Evolutionary conservation across 2,329 filamentous ascomycete genomes (phyloP).

Genomic region (Fusarium longipes): DNA sequence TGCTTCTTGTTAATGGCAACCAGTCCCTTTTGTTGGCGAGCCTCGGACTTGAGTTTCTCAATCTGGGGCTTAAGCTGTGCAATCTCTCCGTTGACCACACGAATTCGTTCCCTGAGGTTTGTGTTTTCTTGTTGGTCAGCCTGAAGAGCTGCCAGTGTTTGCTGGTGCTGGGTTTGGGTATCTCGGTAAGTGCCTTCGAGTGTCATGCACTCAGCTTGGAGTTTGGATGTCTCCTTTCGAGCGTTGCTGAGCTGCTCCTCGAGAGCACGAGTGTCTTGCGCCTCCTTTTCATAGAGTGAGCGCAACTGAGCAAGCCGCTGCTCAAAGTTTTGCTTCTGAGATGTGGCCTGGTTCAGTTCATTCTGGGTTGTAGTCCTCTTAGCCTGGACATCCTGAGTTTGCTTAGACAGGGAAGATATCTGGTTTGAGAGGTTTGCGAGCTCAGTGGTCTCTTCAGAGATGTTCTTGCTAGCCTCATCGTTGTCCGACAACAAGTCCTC

Average conservation of each 20-base stretch:
- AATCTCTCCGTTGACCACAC: constrained; percentile 83
- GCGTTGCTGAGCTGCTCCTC: constrained; percentile 84
- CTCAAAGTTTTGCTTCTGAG: constrained; percentile 95
- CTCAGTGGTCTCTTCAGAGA: constrained; percentile 90
- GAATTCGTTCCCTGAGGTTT: constrained; percentile 87
- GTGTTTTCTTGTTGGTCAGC: constrained; percentile 90
- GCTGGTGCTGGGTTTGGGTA: constrained; percentile 82
- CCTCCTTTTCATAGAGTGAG: constrained; percentile 91
- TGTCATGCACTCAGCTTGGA: constrained; percentile 85
- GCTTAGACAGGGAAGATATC: constrained; percentile 87
- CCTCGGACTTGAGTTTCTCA: constrained; percentile 92
- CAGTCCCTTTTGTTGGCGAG: constrained; percentile 93
- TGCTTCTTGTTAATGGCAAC: constrained; percentile 99
- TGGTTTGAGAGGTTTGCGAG: constrained; percentile 97
- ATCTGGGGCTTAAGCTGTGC: constrained; percentile 87
- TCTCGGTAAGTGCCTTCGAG: constrained; percentile 85
- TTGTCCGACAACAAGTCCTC: constrained; percentile 93
- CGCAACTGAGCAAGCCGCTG: constrained; percentile 86
- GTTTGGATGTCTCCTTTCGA: constrained; percentile 82
- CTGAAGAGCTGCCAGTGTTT: constrained; percentile 78
- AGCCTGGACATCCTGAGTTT: constrained; percentile 92
- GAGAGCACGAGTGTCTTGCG: constrained; percentile 82
- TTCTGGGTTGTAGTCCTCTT: constrained; percentile 84
- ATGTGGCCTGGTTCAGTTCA: constrained; percentile 81
- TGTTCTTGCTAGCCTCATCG: constrained; percentile 88